Evolutionary conservation across 345 rosid genomes (phyloP), one percentile per base, ranked within the genome.

Genomic region (Pugionium dolabratum): DNA sequence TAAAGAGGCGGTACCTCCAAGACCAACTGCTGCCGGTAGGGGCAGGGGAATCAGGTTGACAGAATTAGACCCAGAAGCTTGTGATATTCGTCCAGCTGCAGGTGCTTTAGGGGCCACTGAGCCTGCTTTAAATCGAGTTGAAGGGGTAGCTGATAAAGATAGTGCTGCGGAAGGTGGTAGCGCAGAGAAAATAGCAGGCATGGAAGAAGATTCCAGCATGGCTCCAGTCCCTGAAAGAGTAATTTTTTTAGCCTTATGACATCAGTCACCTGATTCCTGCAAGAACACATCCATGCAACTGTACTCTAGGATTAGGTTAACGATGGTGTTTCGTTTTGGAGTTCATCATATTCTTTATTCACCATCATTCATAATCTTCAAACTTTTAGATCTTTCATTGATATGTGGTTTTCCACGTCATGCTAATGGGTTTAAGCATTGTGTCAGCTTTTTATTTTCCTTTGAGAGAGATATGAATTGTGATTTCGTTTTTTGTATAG

Each of bases 191-290:
- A 56, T 73, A 49, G 62, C 83, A 33, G 98, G 84, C 62, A 87
- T 76, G 52, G 96, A 89, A 70, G 98, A 91, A 75, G 98, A 91
- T 71, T 82, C 89, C 64, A 79, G 73, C 77, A 78, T 86, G 28
- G 83, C 84, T 53, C 95, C 98, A 26, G 92, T 91, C 65, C 96
- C 98, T 9, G 96, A 91, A 66, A 84, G 84, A 89, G 96, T 91
- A 87, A 56, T 40, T 69, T 2, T 2, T 18, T 18, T 18, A 18
- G 18, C 18, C 18, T 18, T 18, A 18, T 18, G 18, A 18, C 18
- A 18, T 18, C 18, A 18, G 18, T 18, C 18, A 18, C 18, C 2
- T 1, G 31, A 39, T 49, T 48, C 49, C 49, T 47, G 57, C 64
- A 3, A 48, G 28, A 47, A 31, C 48, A 26, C 34, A 37, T 48